phyloP scores from a whole-genome alignment of 148 eudicot species.

The Simmondsia chinensis region DNA sequence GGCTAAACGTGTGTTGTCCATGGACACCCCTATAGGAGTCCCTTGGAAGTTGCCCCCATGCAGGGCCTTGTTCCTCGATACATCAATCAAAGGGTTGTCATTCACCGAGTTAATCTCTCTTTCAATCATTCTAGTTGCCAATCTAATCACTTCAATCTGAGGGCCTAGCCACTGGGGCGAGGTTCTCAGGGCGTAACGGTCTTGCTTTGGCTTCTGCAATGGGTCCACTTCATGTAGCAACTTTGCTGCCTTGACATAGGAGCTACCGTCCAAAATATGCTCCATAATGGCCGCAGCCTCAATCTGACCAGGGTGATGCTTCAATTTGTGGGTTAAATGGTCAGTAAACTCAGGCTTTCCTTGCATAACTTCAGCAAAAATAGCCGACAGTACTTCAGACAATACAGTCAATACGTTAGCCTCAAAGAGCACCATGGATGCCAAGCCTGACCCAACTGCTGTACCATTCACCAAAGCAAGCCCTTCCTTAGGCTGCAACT shows the following conservation, averaged over 20 bases:
- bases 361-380: constrained; percentile 89
- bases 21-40: constrained; percentile 85
- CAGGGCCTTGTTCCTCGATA: constrained; percentile 69
- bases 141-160: constrained; percentile 73
- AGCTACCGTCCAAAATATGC: constrained; percentile 61
- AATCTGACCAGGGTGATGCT: constrained; percentile 90
- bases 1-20: constrained; percentile 77
- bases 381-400: constrained; percentile 61
- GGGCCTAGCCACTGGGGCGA: constrained; percentile 97
- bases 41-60: constrained; percentile 94
- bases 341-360: constrained; percentile 90
- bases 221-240: constrained; percentile 65
- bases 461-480: constrained; percentile 87
- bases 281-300: constrained; percentile 95
- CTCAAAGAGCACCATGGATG: constrained; percentile 70
- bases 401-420: constrained; percentile 54
- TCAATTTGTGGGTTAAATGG: constrained; percentile 71
- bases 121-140: constrained; percentile 70
- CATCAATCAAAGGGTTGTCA: constrained; percentile 83
- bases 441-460: constrained; percentile 86
- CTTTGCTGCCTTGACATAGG: constrained; percentile 63
- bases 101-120: constrained; percentile 88
- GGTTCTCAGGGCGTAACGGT: constrained; percentile 76
- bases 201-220: constrained; percentile 79
- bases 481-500: constrained; percentile 83